phyloP scores from a whole-genome alignment of 177 flowering plant species.

The Tripterygium wilfordii region DNA sequence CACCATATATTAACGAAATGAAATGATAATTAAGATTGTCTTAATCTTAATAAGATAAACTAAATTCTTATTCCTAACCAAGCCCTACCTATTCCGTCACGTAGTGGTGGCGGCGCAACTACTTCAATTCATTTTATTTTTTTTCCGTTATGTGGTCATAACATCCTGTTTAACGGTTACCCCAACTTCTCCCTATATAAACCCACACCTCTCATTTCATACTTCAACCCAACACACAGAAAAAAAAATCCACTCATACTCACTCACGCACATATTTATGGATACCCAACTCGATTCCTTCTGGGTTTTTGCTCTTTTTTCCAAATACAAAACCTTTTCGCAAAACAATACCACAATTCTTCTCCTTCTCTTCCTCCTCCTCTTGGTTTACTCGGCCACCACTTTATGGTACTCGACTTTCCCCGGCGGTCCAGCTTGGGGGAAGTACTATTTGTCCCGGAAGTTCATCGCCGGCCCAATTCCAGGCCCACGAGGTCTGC shows the following conservation, averaged over 20 bases:
- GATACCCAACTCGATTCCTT: conserved; percentile 24
- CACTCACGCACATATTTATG: conserved; percentile 10
- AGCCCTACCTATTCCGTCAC: too few relatives aligned
- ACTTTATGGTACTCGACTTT: conserved; percentile 23
- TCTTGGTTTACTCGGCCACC: conserved; percentile 20
- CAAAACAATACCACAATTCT: conserved; percentile 5
- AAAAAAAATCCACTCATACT: conserved; percentile 5
- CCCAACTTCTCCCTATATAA: conserved; percentile 11
- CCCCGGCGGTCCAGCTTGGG: conserved; percentile 59
- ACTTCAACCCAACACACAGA: conserved; percentile 6
- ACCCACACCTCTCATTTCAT: neutral
- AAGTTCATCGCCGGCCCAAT: conserved; percentile 6
- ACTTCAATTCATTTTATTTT: too few relatives aligned
- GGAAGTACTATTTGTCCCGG: conserved; percentile 11
- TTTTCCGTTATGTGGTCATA: too few relatives aligned
- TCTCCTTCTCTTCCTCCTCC: conserved; percentile 9
- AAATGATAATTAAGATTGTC: too few relatives aligned
- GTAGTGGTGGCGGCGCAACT: conserved; percentile 7
- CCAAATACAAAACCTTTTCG: conserved; percentile 29
- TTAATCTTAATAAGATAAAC: too few relatives aligned
- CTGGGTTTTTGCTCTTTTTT: conserved; percentile 33
- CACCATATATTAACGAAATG: too few relatives aligned
- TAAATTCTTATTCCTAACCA: too few relatives aligned
- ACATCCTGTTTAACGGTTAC: conserved; percentile 4
- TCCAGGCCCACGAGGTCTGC: conserved; percentile 47